Evolutionary conservation across 2,329 filamentous ascomycete species (phyloP).

Genomic region (Amauroascus niger): DNA sequence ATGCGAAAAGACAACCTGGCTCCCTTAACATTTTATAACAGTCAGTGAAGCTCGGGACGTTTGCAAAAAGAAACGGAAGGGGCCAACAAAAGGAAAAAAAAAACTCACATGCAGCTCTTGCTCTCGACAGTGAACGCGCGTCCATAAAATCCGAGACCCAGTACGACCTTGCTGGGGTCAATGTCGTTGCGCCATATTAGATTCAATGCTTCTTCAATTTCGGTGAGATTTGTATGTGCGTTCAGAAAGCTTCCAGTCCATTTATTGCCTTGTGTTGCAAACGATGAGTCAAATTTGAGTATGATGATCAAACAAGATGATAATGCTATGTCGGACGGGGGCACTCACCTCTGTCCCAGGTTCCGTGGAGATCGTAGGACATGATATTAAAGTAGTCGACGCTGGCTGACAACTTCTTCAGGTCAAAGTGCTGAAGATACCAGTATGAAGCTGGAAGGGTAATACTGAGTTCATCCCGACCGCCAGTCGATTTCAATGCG

Average conservation of each 20-base stretch:
- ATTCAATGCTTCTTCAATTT: conserved; percentile 32
- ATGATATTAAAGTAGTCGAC: conserved; percentile 12
- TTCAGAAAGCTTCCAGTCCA: conserved; percentile 21
- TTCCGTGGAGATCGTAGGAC: conserved; percentile 8
- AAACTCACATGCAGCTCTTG: not conserved
- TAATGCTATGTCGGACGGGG: too few relatives aligned
- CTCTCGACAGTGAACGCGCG: conserved; percentile 32
- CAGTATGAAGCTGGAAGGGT: conserved; percentile 15
- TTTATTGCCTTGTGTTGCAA: not conserved
- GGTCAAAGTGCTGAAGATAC: conserved; percentile 11
- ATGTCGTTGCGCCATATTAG: conserved; percentile 38
- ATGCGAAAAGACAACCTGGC: conserved; percentile 21
- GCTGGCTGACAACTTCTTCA: not conserved
- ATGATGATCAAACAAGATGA: not conserved
- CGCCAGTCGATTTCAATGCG: conserved; percentile 13
- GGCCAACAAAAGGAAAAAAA: conserved; percentile 1
- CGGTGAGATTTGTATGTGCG: conserved; percentile 36
- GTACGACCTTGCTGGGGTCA: conserved; percentile 35
- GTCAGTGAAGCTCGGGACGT: too few relatives aligned
- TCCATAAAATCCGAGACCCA: conserved; percentile 41
- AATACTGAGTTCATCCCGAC: conserved; percentile 15
- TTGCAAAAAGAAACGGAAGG: too few relatives aligned
- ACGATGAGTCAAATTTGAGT: not conserved
- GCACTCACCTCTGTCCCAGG: not conserved
- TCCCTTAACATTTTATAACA: too few relatives aligned